A percentile compares a stretch with the other conserved stretches of the same genome.
Evolutionary conservation across 148 eudicot species (phyloP).

Genomic region (Simmondsia chinensis): DNA sequence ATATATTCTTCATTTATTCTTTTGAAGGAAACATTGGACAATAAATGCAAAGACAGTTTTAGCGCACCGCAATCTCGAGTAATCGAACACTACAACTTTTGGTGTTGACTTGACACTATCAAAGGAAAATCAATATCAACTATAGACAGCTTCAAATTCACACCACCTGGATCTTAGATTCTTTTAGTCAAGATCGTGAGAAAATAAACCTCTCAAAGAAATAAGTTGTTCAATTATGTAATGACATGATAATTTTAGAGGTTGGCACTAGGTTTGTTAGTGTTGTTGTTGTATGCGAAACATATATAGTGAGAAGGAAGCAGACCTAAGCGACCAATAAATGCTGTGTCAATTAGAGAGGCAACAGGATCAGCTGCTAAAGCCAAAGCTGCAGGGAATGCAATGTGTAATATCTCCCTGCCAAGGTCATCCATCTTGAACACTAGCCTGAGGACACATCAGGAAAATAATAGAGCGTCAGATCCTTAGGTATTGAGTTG

Average conservation of each 20-base stretch:
- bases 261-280: background rate
- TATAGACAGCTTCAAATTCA: too few species aligned
- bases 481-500: too few species aligned
- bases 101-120: too few species aligned
- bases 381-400: constrained; percentile 87
- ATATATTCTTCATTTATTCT: too few species aligned
- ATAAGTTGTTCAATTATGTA: background rate
- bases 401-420: constrained; percentile 61
- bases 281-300: background rate
- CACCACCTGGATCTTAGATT: too few species aligned
- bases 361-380: constrained; percentile 94
- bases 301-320: background rate
- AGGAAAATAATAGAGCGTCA: background rate
- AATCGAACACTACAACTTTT: too few species aligned
- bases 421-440: constrained; percentile 79
- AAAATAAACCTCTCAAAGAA: too few species aligned
- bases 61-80: too few species aligned
- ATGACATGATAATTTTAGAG: background rate
- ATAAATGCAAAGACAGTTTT: too few species aligned
- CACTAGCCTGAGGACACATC: constrained; percentile 26
- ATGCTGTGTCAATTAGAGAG: constrained; percentile 83
- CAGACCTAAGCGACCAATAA: constrained; percentile 75
- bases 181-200: too few species aligned
- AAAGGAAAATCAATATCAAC: too few species aligned
- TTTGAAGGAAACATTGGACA: too few species aligned